Conservation (phyloP, 108 stramenopile genomes). For the Cyclotella baltica region DNA sequence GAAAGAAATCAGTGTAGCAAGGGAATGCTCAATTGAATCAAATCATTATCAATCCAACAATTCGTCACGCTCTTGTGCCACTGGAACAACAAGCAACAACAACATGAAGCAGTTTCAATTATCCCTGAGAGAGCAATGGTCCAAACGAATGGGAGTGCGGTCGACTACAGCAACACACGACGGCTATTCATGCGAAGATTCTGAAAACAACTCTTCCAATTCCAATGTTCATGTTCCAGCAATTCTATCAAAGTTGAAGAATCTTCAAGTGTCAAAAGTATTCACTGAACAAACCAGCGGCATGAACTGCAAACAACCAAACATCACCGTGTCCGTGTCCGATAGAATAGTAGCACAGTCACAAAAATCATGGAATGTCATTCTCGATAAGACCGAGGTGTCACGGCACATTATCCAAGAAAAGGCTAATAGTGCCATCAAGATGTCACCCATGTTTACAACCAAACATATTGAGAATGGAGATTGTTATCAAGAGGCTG, state of each 20-base stretch:
- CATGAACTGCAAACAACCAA: neutral
- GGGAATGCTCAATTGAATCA: neutral
- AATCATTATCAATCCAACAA: neutral
- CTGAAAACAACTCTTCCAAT: neutral
- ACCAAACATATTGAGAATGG: too few species aligned
- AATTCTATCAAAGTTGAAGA: neutral
- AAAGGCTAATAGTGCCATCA: neutral
- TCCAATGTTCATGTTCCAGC: neutral
- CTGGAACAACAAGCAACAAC: neutral
- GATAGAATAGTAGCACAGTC: neutral
- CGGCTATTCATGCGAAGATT: neutral
- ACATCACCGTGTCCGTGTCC: neutral
- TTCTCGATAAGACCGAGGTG: neutral
- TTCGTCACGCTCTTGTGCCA: too few species aligned
- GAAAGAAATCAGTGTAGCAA: neutral
- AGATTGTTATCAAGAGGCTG: neutral
- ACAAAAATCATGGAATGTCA: neutral
- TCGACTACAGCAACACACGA: neutral
- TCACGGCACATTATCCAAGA: neutral
- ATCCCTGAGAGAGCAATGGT: neutral
- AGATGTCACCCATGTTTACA: neutral
- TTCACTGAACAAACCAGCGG: neutral
- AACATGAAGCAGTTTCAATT: neutral
- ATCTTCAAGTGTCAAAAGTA: neutral
- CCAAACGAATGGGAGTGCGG: neutral